Evolutionary conservation across 2,329 filamentous ascomycete species (phyloP).

Genomic region (Clarireedia paspali): DNA sequence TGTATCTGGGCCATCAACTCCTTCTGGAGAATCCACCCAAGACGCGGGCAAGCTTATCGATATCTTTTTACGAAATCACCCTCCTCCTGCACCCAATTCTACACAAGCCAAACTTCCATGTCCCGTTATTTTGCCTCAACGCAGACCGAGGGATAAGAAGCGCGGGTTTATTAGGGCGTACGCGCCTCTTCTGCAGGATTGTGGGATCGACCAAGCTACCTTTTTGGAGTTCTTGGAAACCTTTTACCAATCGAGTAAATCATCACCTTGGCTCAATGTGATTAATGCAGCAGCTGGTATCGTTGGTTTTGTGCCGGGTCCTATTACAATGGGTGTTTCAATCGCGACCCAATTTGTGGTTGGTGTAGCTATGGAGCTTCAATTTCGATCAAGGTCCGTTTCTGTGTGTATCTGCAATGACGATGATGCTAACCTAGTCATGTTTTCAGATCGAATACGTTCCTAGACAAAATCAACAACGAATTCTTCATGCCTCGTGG

Average conservation of each 20-base stretch:
- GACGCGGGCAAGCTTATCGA: conserved; percentile 12
- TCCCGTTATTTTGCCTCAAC: conserved; percentile 44
- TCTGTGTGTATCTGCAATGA: not conserved
- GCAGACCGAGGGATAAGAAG: conserved; percentile 39
- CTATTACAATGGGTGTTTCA: conserved; percentile 36
- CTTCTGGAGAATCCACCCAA: conserved; percentile 5
- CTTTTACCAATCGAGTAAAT: conserved; percentile 37
- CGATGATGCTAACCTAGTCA: conserved; percentile 2
- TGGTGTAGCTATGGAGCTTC: conserved; percentile 33
- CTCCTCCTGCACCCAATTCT: conserved; percentile 13
- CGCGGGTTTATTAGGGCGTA: conserved; percentile 48
- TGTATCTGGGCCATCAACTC: not conserved
- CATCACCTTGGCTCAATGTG: conserved; percentile 32
- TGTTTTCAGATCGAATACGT: conserved; percentile 36
- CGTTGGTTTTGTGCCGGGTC: conserved; percentile 29
- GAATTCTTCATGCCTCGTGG: conserved; percentile 50
- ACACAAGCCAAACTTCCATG: conserved; percentile 27
- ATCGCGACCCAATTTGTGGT: conserved; percentile 37
- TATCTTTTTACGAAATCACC: conserved; percentile 17
- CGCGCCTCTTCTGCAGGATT: conserved; percentile 38
- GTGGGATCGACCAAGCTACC: conserved; percentile 39
- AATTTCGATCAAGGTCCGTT: conserved; percentile 17
- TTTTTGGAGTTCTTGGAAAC: conserved; percentile 42
- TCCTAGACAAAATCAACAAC: conserved; percentile 48
- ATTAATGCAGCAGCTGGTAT: conserved; percentile 36